These are phyloP conservation scores for Eucalyptus regnans DNA, from an alignment of 345 rosid species.

Conservation along the genomic window DNA sequence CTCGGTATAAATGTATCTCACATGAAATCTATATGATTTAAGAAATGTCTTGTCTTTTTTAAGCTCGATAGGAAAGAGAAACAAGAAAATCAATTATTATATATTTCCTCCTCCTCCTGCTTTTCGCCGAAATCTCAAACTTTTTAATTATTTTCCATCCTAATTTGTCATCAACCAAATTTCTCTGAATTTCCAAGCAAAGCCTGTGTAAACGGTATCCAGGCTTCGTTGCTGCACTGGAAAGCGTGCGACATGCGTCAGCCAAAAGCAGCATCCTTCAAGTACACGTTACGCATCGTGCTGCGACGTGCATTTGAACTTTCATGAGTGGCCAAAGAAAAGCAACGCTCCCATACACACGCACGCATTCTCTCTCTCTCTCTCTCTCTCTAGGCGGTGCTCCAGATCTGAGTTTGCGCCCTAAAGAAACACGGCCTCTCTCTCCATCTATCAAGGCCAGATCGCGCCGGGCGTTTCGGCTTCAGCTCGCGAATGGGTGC, in stretches of 20 bases:
- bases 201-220: background rate
- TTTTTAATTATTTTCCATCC: background rate
- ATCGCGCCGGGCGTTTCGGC: background rate
- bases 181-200: background rate
- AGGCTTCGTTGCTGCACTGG: background rate
- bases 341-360: background rate
- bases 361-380: background rate
- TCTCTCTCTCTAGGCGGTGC: background rate
- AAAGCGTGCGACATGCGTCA: background rate
- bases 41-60: background rate
- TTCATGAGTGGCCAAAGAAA: background rate
- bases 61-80: background rate
- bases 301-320: background rate
- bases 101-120: background rate
- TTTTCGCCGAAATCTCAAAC: background rate
- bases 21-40: background rate
- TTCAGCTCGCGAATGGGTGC: slow-evolving; percentile 8
- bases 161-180: background rate
- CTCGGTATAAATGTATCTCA: accelerated
- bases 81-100: background rate
- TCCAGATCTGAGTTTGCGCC: background rate
- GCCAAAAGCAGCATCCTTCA: background rate
- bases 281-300: background rate
- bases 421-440: background rate
- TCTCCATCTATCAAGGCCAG: background rate